Percentiles rank a stretch among this genome's conserved stretches.
phyloP scores from a whole-genome alignment of 768 basidiomycete genomes.

The Mycena albidolilacea region DNA sequence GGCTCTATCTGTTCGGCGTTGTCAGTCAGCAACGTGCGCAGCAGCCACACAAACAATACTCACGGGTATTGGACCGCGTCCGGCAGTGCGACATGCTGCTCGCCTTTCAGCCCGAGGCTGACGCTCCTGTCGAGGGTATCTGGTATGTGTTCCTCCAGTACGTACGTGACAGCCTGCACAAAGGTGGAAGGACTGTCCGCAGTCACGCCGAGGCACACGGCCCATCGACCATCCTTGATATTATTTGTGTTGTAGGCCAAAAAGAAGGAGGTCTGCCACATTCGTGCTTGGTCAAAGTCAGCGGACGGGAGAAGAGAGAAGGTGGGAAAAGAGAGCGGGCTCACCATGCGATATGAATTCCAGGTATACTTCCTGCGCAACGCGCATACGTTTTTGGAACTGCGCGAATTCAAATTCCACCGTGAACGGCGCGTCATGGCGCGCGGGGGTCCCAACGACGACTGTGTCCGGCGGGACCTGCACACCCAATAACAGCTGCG shows the following conservation, averaged over 20 bases:
- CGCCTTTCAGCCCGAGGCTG: constrained; percentile 26
- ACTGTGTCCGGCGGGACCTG: constrained; percentile 51
- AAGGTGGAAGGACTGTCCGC: constrained; percentile 22
- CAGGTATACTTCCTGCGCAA: constrained; percentile 53
- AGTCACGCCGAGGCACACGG: constrained; percentile 21
- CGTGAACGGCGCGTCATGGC: constrained; percentile 55
- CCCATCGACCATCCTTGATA: constrained; percentile 31
- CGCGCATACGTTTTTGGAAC: constrained; percentile 67
- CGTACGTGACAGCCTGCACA: constrained; percentile 13
- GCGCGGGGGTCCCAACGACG: constrained; percentile 50
- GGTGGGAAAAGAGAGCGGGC: neutral
- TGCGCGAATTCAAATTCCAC: constrained; percentile 53
- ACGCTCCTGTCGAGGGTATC: constrained; percentile 11
- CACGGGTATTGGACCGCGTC: constrained; percentile 38
- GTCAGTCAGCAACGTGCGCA: constrained; percentile 3
- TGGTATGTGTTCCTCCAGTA: neutral
- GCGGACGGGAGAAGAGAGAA: no score
- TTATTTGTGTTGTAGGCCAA: constrained; percentile 18
- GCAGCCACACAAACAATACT: constrained; percentile 5
- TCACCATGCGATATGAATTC: constrained; percentile 68
- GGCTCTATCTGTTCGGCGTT: constrained; percentile 19
- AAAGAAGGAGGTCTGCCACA: constrained; percentile 53
- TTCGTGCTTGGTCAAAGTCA: constrained; percentile 46
- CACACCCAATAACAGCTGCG: constrained; percentile 32
- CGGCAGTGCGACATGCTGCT: constrained; percentile 31